A percentile compares a stretch with the other conserved stretches of the same genome.
These are phyloP conservation scores for Colletotrichum spaethianum DNA, from an alignment of 2,329 filamentous ascomycete species.

Conservation along the genomic window DNA sequence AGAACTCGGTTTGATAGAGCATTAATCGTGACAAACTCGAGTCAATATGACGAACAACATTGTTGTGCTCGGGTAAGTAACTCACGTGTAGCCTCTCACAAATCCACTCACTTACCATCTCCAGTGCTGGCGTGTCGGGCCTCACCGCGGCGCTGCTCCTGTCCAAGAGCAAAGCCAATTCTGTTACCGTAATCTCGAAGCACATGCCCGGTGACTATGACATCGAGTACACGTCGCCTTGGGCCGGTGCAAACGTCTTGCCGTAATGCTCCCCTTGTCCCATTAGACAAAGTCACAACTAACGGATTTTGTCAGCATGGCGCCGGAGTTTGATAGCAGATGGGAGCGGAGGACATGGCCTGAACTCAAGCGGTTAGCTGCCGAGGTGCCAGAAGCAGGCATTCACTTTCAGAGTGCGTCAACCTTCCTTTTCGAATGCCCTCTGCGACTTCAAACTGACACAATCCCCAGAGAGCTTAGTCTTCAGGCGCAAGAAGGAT, in stretches of 20 bases:
- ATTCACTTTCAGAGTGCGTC: slow-evolving; percentile 76
- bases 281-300: background rate
- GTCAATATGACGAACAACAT: slow-evolving; percentile 66
- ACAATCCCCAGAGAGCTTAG: slow-evolving; percentile 52
- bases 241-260: slow-evolving; percentile 82
- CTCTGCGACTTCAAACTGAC: slow-evolving; percentile 52
- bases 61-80: slow-evolving; percentile 55
- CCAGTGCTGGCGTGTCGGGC: slow-evolving; percentile 65
- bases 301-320: slow-evolving; percentile 50
- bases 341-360: slow-evolving; percentile 74
- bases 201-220: slow-evolving; percentile 91
- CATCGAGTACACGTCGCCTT: slow-evolving; percentile 85
- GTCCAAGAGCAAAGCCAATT: slow-evolving; percentile 59
- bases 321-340: slow-evolving; percentile 50
- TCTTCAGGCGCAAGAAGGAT: slow-evolving; percentile 72
- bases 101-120: slow-evolving; percentile 2
- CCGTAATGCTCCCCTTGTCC: slow-evolving; percentile 63
- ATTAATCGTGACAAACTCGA: background rate
- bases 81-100: background rate
- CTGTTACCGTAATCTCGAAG: slow-evolving; percentile 67
- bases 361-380: slow-evolving; percentile 67
- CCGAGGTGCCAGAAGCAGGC: slow-evolving; percentile 78
- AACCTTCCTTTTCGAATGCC: background rate
- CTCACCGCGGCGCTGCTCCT: slow-evolving; percentile 66
- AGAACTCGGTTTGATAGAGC: background rate